Percentiles rank a stretch among this genome's conserved stretches.
Conservation (phyloP, 768 basidiomycete species). For the Tricholoma hemisulphureum region DNA sequence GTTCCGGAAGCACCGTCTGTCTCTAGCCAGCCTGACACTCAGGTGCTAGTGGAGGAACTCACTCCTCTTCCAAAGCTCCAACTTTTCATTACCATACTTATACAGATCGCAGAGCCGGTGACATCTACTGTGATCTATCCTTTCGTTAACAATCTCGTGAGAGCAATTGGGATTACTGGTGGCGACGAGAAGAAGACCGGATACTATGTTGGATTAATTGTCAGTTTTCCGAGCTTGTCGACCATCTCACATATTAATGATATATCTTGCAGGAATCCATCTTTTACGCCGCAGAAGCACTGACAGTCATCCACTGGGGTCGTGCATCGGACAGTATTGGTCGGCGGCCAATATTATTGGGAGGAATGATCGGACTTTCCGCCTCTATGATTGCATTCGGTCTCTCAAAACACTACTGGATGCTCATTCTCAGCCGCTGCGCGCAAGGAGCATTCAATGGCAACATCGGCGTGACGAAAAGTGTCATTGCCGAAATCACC, state of each 20-base stretch:
- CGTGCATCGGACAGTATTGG: constrained; percentile 35
- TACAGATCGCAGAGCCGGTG: constrained; percentile 36
- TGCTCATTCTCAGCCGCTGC: constrained; percentile 22
- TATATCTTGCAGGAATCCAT: constrained; percentile 28
- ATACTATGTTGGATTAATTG: constrained; percentile 42
- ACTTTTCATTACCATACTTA: constrained; percentile 29
- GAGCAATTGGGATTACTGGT: constrained; percentile 34
- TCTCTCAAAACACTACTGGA: constrained; percentile 29
- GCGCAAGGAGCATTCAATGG: constrained; percentile 34
- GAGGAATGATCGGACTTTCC: constrained; percentile 32
- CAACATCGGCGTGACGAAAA: constrained; percentile 31
- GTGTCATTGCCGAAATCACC: constrained; percentile 29
- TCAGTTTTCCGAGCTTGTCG: constrained; percentile 15
- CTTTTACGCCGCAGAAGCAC: constrained; percentile 33
- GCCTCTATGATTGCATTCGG: constrained; percentile 34
- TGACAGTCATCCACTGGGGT: constrained; percentile 35
- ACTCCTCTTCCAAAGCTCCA: constrained; percentile 33
- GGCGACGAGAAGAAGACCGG: constrained; percentile 39
- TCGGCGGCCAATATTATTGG: constrained; percentile 32
- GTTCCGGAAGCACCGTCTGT: no score
- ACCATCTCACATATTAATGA: neutral
- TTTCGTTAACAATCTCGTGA: constrained; percentile 38
- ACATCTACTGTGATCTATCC: constrained; percentile 40
- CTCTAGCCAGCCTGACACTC: no score
- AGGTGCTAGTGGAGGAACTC: no score